Conservation (phyloP, 2,329 filamentous ascomycete species). For the Ophioceras dolichostomum region DNA sequence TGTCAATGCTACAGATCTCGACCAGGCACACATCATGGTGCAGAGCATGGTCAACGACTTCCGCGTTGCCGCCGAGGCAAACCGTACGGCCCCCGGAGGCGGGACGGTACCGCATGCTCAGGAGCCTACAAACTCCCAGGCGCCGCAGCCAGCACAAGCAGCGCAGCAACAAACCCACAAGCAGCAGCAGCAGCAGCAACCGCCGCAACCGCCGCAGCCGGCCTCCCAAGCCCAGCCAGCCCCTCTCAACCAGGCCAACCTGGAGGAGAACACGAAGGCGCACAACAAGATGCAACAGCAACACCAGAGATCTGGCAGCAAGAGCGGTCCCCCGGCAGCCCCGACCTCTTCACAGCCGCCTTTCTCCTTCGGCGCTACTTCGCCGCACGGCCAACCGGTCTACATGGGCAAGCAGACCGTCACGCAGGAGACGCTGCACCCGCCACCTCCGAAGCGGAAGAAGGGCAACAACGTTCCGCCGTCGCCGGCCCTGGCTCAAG, state of each 20-base stretch:
- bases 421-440: constrained; percentile 38
- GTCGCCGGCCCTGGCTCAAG: constrained; percentile 19
- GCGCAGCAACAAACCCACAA: constrained; percentile 11
- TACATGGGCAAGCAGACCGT: constrained; percentile 40
- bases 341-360: constrained; percentile 46
- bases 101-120: too few relatives aligned
- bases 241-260: constrained; percentile 32
- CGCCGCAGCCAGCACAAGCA: too few relatives aligned
- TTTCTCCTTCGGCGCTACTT: constrained; percentile 40
- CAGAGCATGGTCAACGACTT: too few relatives aligned
- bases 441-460: constrained; percentile 46
- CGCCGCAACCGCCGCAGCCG: constrained; percentile 16
- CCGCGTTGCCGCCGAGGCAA: too few relatives aligned
- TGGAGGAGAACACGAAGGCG: constrained; percentile 38
- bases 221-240: too few relatives aligned
- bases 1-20: constrained; percentile 1
- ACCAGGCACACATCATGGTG: constrained; percentile 2
- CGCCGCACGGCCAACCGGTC: constrained; percentile 46
- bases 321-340: constrained; percentile 37
- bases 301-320: constrained; percentile 30
- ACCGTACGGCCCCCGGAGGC: too few relatives aligned
- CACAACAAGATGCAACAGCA: constrained; percentile 33
- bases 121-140: too few relatives aligned
- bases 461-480: constrained; percentile 23
- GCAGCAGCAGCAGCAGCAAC: constrained; percentile 15